phyloP scores from a whole-genome alignment of 139 green algal species.

The Coelastrella sp. region DNA sequence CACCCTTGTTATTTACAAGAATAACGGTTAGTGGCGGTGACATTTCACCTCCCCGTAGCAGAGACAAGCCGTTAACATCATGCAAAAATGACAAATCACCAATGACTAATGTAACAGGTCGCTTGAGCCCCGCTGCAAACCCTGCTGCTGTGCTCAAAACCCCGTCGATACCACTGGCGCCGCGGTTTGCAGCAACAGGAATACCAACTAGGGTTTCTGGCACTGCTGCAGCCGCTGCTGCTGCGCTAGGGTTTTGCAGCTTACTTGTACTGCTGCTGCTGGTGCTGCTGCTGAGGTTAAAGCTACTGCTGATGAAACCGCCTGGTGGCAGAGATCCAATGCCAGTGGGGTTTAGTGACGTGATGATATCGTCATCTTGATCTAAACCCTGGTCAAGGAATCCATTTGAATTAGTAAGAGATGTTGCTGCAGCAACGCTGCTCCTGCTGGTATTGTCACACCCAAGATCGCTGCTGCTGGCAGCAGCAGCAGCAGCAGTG shows the following conservation, averaged over 20 bases:
- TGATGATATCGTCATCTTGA: not conserved
- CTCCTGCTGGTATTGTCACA: not conserved
- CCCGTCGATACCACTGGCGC: slow-evolving; percentile 97
- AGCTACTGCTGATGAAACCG: slow-evolving; percentile 7
- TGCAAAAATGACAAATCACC: slow-evolving; percentile 99
- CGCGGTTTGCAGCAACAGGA: slow-evolving; percentile 89
- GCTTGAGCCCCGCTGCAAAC: slow-evolving; percentile 88
- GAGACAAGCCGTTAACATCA: slow-evolving; percentile 94
- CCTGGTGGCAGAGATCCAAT: slow-evolving; percentile 31
- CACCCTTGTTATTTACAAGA: slow-evolving; percentile 96
- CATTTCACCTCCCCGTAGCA: slow-evolving; percentile 80
- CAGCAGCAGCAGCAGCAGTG: slow-evolving; percentile 10
- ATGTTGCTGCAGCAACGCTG: not conserved
- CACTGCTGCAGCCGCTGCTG: not conserved
- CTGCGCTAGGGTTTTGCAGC: not conserved
- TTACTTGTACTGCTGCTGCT: not conserved
- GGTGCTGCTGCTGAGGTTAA: slow-evolving; percentile 7
- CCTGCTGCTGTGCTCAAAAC: slow-evolving; percentile 92
- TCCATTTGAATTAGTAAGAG: not conserved
- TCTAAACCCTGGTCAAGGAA: not conserved
- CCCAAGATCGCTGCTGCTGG: slow-evolving; percentile 28
- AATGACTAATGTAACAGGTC: slow-evolving; percentile 88
- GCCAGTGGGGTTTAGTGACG: not conserved
- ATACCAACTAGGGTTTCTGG: slow-evolving; percentile 16
- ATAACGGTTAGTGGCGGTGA: slow-evolving; percentile 90